These are phyloP conservation scores for Tuber umbilicatum DNA, from an alignment of 495 filamentous ascomycete genomes.

Conservation along the genomic window DNA sequence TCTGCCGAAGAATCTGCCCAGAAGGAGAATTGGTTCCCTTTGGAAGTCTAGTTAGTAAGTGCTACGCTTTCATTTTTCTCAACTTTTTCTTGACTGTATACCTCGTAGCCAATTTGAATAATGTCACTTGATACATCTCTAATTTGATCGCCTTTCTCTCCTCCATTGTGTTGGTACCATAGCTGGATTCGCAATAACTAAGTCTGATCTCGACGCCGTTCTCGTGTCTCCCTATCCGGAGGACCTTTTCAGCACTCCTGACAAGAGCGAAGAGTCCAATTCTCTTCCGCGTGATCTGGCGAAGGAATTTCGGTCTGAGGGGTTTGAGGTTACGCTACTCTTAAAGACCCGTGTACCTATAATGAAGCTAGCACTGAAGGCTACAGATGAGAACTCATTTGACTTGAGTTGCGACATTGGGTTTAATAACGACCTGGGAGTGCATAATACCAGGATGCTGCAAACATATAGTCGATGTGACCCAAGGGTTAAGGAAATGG, in stretches of 20 bases:
- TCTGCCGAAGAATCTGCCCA: slow-evolving; percentile 32
- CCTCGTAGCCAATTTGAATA: background rate
- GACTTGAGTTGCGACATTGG: slow-evolving; percentile 64
- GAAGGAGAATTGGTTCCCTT: slow-evolving; percentile 36
- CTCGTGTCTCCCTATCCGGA: slow-evolving; percentile 19
- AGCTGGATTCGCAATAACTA: slow-evolving; percentile 42
- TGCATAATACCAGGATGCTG: slow-evolving; percentile 72
- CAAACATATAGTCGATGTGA: slow-evolving; percentile 71
- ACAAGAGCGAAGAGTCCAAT: background rate
- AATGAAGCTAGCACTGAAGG: slow-evolving; percentile 67
- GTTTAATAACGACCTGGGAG: slow-evolving; percentile 67
- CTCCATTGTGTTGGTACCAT: slow-evolving; percentile 26
- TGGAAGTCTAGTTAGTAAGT: slow-evolving; percentile 42
- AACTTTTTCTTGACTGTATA: slow-evolving; percentile 9
- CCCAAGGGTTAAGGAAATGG: slow-evolving; percentile 62
- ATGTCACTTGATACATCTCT: slow-evolving; percentile 17
- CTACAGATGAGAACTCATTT: slow-evolving; percentile 27
- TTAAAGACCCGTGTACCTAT: slow-evolving; percentile 72
- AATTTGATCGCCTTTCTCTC: slow-evolving; percentile 26
- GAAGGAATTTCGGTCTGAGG: slow-evolving; percentile 60
- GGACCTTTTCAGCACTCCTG: background rate
- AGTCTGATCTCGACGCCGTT: slow-evolving; percentile 43
- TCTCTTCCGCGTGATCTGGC: slow-evolving; percentile 59
- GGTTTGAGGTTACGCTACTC: slow-evolving; percentile 62
- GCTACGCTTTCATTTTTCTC: slow-evolving; percentile 1